These are phyloP conservation scores for Berkeleyomyces basicola DNA, from an alignment of 2,329 filamentous ascomycete species.

Conservation along the genomic window DNA sequence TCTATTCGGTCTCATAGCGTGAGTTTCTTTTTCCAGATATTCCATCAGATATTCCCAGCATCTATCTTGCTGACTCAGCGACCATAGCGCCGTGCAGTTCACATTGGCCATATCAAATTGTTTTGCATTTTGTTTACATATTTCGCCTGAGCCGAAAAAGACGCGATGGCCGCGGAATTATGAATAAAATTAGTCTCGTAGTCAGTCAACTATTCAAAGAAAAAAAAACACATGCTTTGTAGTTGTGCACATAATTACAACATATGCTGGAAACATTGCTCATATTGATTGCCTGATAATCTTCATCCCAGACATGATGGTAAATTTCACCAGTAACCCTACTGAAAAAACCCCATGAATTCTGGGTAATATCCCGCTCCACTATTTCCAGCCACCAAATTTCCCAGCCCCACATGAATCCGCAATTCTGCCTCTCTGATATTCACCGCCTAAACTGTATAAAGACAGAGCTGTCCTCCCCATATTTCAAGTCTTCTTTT, in stretches of 20 bases:
- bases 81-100: constrained; percentile 1
- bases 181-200: neutral
- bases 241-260: neutral
- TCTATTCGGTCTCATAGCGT: neutral
- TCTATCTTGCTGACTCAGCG: neutral
- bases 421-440: neutral
- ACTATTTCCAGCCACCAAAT: neutral
- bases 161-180: neutral
- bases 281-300: neutral
- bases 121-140: constrained; percentile 1
- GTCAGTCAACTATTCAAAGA: neutral
- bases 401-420: neutral
- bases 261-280: too few species aligned
- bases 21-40: neutral
- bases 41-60: neutral
- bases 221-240: neutral
- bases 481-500: constrained; percentile 16
- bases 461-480: constrained; percentile 17
- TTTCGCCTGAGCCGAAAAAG: neutral
- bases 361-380: neutral
- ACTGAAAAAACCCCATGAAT: neutral
- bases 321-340: neutral
- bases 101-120: constrained; percentile 4
- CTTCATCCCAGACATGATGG: too few species aligned
- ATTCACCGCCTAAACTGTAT: constrained; percentile 17